Base-by-base conservation (phyloP, 73 alveolate species). In the Blepharisma japonicum region DNA sequence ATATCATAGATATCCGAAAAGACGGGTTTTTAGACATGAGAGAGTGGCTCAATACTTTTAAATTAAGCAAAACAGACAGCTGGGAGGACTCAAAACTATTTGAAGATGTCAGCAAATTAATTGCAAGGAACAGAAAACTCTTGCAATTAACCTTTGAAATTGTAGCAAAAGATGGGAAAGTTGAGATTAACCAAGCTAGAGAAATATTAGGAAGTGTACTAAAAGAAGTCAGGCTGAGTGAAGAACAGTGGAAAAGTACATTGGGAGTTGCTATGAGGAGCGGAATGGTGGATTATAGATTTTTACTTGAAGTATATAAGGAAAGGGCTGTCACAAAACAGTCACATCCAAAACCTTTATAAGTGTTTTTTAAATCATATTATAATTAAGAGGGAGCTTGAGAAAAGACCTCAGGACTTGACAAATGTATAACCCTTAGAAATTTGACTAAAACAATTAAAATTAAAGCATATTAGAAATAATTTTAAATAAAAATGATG, bases 41-140 rank as follows among this genome's bases (percentile, higher is more conserved):
- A 76, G 99, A 95, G 83, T 95, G 99, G 98, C 85, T 87, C 68
- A 86, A 90, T 77, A 93, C 97, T 51, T 93, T 94, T 76, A 85
- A 92, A 11, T 79, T 76, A 56, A 79, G 77, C 38, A 54, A 78
- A 46, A 85, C 83, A 2, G 55, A 55, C n/a, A 32, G 42, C 42
- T 88, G 88, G 86, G 97, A 89, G 72, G 90, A 87, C 77, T 77
- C 93, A 45, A 88, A 87, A 71, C 91, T 88, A 23, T 91, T 85
- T 68, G 88, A 85, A 56, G 79, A 82, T 66, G 77, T 87, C n/a
- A 81, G 85, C 6, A 67, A 66, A 66, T 71, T 85, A 7, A 85
- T 91, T 55, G 93, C 93, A 14, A 91, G 90, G 74, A 88, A 86
- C 70, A 89, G 97, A 51, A 91, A 71, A 71, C 86, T 88, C 39